These are phyloP conservation scores for Aurantiochytrium sp. DNA, from an alignment of 108 stramenopile species.

Conservation along the genomic window DNA sequence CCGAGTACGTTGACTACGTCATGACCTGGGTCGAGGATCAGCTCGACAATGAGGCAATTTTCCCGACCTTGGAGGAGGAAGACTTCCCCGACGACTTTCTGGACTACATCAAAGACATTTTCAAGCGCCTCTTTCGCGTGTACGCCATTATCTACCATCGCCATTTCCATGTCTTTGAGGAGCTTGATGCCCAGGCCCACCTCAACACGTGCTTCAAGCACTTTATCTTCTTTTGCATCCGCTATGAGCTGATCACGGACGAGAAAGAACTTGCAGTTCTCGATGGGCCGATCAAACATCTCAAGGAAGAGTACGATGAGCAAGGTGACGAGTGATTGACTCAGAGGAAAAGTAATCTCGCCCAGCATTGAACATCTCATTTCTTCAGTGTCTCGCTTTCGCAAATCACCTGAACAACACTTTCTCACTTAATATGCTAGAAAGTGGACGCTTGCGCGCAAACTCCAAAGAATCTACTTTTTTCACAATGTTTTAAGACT, in stretches of 20 bases:
- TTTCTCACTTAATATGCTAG: too few species aligned
- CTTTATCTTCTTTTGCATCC: constrained; percentile 45
- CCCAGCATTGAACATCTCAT: too few species aligned
- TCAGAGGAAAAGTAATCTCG: too few species aligned
- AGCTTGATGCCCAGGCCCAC: constrained; percentile 39
- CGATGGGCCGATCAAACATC: background rate
- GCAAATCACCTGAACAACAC: too few species aligned
- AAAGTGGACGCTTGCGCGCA: too few species aligned
- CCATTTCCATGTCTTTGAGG: constrained; percentile 37
- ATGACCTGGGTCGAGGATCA: constrained; percentile 51
- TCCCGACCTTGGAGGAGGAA: background rate
- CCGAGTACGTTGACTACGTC: constrained; percentile 45
- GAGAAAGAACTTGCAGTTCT: background rate
- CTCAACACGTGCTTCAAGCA: constrained; percentile 60
- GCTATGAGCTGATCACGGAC: constrained; percentile 37
- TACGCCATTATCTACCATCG: constrained; percentile 47
- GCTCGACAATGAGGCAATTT: constrained; percentile 36
- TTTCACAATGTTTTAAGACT: too few species aligned
- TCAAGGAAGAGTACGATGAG: too few species aligned
- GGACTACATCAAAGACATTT: constrained; percentile 24
- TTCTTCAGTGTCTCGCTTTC: too few species aligned
- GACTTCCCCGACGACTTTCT: constrained; percentile 37
- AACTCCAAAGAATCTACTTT: too few species aligned
- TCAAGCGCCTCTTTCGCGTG: constrained; percentile 45
- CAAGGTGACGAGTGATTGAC: too few species aligned